phyloP scores from a whole-genome alignment of 23 red algal genomes.

The Gracilaria vermiculophylla region DNA sequence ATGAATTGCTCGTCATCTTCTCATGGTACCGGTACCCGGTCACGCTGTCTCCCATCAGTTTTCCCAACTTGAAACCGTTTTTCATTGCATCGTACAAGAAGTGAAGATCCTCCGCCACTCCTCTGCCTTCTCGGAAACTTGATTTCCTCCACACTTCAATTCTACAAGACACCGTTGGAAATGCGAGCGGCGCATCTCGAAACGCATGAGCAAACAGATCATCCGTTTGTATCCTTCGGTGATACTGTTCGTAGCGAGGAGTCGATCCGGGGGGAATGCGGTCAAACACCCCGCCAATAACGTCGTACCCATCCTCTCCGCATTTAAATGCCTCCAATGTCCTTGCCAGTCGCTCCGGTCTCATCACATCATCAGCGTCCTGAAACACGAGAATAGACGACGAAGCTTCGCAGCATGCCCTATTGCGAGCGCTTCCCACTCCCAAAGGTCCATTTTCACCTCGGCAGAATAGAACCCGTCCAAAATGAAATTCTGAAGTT shows the following conservation, averaged over 20 bases:
- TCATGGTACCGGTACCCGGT: constrained; percentile 44
- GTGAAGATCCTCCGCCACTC: constrained; percentile 46
- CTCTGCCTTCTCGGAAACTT: constrained; percentile 8
- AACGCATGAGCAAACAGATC: constrained; percentile 64
- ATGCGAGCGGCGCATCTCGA: constrained; percentile 61
- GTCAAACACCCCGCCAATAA: constrained; percentile 63
- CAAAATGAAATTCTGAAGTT: not conserved
- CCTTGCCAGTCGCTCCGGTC: constrained; percentile 19
- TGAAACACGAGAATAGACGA: constrained; percentile 48
- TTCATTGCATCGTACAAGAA: constrained; percentile 49
- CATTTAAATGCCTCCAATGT: constrained; percentile 39
- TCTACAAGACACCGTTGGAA: constrained; percentile 70
- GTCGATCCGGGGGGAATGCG: constrained; percentile 55
- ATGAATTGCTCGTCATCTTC: constrained; percentile 20
- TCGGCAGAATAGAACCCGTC: not conserved
- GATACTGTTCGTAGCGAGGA: constrained; percentile 63
- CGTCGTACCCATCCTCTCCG: not conserved
- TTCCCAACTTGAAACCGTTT: constrained; percentile 30
- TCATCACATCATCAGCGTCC: constrained; percentile 66
- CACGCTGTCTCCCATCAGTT: constrained; percentile 31
- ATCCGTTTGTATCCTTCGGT: not conserved
- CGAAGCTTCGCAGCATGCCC: constrained; percentile 12
- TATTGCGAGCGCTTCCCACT: constrained; percentile 57
- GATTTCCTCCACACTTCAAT: constrained; percentile 12
- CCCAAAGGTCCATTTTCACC: not conserved